Evolutionary conservation across 306 rosid species (phyloP), one percentile per base, ranked within the genome.

Genomic region (Sesbania bispinosa): DNA sequence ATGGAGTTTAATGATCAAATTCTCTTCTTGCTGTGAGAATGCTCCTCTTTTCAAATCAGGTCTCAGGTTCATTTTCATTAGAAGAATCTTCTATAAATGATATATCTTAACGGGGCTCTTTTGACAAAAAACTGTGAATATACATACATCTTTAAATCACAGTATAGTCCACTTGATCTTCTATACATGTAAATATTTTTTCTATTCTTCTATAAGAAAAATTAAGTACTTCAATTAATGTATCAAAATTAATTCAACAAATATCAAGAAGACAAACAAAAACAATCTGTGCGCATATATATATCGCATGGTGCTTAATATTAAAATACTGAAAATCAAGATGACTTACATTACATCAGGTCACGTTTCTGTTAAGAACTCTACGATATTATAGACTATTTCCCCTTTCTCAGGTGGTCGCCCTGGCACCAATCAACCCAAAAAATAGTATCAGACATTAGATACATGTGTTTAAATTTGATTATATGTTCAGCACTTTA

Each of bases 381-480:
- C 96, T 79, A 89, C 96, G 58, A 89, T 78, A 70, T 89, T 92
- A 62, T 79, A 87, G 18, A 85, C 35, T 73, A 89, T 89, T 75
- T 89, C 96, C 60, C 92, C 96, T 83, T 89, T 89, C 84, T 89
- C 92, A 38, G 92, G 87, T 39, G 92, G 90, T 43, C n/a, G n/a
- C 96, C 96, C 96, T 89, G 81, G 27, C 54, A 69, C 62, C 66
- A 85, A 68, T 55, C 33, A 84, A 77, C 48, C 21, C 43, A n/a
- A n/a, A 58, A 47, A 29, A 72, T 7, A 57, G 23, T 27, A 21
- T 54, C 58, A 60, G 70, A 80, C 32, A 51, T 46, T 46, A 18
- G 5, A 61, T 65, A 19, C 29, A 60, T 15, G 23, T 18, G 50
- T 14, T 29, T n/a, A n/a, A n/a, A n/a, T n/a, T n/a, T n/a, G n/a